Percentiles rank a stretch among this genome's conserved stretches.
Conservation (phyloP, 768 basidiomycete species). For the Chalciporus pseudorubinellus region DNA sequence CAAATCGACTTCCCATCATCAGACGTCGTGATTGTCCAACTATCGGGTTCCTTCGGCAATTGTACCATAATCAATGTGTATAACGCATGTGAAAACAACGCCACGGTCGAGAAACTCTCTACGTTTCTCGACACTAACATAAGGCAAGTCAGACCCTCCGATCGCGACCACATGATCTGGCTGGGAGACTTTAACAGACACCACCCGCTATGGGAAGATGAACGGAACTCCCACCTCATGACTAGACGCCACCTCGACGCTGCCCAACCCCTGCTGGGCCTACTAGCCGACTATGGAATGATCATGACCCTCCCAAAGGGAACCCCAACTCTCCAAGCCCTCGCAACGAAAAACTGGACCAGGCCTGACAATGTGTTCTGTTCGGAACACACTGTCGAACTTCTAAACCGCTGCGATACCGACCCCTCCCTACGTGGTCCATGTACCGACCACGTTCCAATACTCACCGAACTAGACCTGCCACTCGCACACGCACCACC, state of each 20-base stretch:
- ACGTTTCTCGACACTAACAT: constrained; percentile 1
- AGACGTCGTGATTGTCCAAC: constrained; percentile 26
- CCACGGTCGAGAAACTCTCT: constrained; percentile 12
- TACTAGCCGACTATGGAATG: constrained; percentile 28
- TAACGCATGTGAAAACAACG: constrained; percentile 29
- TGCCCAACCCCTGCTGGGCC: constrained; percentile 27
- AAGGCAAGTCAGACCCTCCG: background rate
- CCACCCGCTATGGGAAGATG: constrained; percentile 40
- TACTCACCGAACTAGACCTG: background rate
- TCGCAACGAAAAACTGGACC: constrained; percentile 28
- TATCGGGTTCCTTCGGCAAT: constrained; percentile 13
- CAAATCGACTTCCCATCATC: no score
- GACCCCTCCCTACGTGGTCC: accelerated
- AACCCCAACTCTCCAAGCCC: constrained; percentile 34
- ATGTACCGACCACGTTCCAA: constrained; percentile 16
- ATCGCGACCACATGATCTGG: constrained; percentile 24
- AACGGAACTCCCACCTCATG: background rate
- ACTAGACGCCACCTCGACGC: constrained; percentile 2
- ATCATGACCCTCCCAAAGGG: constrained; percentile 34
- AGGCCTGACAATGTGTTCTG: constrained; percentile 11
- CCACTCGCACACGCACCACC: accelerated
- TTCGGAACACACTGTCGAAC: background rate
- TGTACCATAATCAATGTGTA: constrained; percentile 40
- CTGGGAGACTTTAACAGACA: no score
- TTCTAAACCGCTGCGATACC: background rate